Evolutionary conservation across 352 stramenopile genomes (phyloP), one percentile per base, ranked within the genome.

Genomic region (Globisporangium radiosum): DNA sequence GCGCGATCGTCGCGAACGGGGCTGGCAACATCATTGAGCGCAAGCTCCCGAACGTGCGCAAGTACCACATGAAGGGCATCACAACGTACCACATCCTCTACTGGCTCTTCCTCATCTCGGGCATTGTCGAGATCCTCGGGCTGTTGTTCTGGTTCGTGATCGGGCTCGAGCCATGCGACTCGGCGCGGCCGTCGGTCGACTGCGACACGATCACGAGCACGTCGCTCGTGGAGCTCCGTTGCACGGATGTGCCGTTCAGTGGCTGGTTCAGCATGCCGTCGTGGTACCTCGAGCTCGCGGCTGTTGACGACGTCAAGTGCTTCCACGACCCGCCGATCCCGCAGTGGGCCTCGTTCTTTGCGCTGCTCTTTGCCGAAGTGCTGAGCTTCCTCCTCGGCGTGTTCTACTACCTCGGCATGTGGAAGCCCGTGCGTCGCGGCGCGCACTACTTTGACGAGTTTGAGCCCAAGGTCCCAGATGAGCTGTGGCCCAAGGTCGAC

Each of bases 381-480:
- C 52, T 94, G 15, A 87, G 65, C 13, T 87, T 91, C 43, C 59
- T 90, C 33, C 69, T 94, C 15, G 76, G 82, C 42, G 61, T 76
- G 4, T 64, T 94, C 33, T 94, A 92, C 73, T 94, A 94, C 76
- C 66, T 92, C n/a, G 85, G 85, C 38, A 94, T 94, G 85, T 94
- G 85, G 85, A 94, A 92, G 48, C 85, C 85, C 5, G 85, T 94
- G 54, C 85, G 82, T 72, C 85, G 85, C 68, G 85, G 85, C 7
- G 82, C 85, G 11, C 85, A 94, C 65, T 94, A 94, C 77, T 88
- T 94, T 45, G 81, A 90, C 56, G 85, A 94, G 64, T 94, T 94
- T 36, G 81, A 92, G 56, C 85, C 85, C 10, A 75, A 77, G 54
- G 78, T 94, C 9, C 85, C 85, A 7, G 82, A 92, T 56, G 77